Percentiles rank a stretch among this genome's conserved stretches.
Conservation (phyloP, 495 filamentous ascomycete species). For the Penicillium nucicola region DNA sequence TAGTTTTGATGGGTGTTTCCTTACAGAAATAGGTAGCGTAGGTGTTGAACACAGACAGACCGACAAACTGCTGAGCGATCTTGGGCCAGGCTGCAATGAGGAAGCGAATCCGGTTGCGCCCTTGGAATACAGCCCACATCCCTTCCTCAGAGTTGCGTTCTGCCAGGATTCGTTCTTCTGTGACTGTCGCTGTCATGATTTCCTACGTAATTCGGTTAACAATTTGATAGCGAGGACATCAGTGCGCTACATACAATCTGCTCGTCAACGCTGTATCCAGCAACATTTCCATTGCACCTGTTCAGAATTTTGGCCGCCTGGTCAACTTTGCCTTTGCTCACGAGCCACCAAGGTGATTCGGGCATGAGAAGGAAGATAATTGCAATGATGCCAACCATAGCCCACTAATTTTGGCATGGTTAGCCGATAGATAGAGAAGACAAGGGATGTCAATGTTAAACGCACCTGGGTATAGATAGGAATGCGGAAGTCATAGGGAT, state of each 20-base stretch:
- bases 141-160: constrained; percentile 26
- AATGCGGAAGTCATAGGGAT: constrained; percentile 31
- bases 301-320: constrained; percentile 26
- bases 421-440: not conserved
- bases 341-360: constrained; percentile 38
- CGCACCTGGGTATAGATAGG: constrained; percentile 42
- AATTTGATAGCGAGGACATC: constrained; percentile 16
- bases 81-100: constrained; percentile 42
- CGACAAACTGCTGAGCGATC: constrained; percentile 42
- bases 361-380: constrained; percentile 32
- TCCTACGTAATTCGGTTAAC: constrained; percentile 10
- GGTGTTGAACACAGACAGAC: constrained; percentile 39
- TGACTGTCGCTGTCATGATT: constrained; percentile 30
- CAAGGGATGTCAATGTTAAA: not conserved
- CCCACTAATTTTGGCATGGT: constrained; percentile 20
- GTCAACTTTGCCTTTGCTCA: constrained; percentile 33
- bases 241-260: not conserved
- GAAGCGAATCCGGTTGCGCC: constrained; percentile 37
- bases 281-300: constrained; percentile 24
- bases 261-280: constrained; percentile 21
- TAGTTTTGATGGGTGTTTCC: not conserved
- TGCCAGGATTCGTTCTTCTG: constrained; percentile 28
- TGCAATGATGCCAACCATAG: constrained; percentile 27
- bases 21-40: constrained; percentile 43
- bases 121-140: constrained; percentile 32